Conservation (phyloP, 306 rosid genomes). For the Prunus fruticosa region DNA sequence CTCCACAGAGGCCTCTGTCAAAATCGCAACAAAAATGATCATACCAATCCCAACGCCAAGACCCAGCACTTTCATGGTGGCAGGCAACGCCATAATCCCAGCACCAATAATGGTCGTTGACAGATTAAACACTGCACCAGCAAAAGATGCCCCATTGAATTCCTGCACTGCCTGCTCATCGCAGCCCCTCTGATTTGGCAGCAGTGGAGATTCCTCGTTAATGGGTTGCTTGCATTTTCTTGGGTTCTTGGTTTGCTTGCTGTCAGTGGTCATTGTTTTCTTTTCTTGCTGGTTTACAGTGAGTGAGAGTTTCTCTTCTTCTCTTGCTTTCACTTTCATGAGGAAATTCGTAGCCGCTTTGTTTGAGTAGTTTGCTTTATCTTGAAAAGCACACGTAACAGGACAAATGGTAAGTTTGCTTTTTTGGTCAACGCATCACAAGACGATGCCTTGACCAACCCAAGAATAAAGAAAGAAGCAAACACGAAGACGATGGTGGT, state of each 20-base stretch:
- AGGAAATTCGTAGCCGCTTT: conserved; percentile 14
- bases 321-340: not conserved
- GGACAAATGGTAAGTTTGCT: not conserved
- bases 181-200: not conserved
- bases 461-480: not conserved
- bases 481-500: not conserved
- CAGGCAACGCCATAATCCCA: conserved; percentile 74
- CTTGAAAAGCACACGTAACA: not conserved
- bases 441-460: not conserved
- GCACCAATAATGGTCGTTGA: conserved; percentile 72
- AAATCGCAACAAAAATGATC: conserved; percentile 48
- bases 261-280: conserved; percentile 12
- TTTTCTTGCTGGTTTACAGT: not conserved
- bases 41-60: conserved; percentile 39
- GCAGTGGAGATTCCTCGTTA: conserved; percentile 26
- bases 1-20: conserved; percentile 48
- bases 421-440: not conserved
- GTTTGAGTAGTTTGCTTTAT: not conserved
- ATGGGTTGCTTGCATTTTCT: conserved; percentile 11
- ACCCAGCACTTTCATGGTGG: conserved; percentile 71
- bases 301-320: not conserved
- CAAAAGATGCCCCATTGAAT: conserved; percentile 37
- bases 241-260: conserved; percentile 4
- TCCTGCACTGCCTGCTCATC: conserved; percentile 1
- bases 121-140: conserved; percentile 57